These are phyloP conservation scores for Russula lepida DNA, from an alignment of 768 basidiomycete species.

Conservation along the genomic window DNA sequence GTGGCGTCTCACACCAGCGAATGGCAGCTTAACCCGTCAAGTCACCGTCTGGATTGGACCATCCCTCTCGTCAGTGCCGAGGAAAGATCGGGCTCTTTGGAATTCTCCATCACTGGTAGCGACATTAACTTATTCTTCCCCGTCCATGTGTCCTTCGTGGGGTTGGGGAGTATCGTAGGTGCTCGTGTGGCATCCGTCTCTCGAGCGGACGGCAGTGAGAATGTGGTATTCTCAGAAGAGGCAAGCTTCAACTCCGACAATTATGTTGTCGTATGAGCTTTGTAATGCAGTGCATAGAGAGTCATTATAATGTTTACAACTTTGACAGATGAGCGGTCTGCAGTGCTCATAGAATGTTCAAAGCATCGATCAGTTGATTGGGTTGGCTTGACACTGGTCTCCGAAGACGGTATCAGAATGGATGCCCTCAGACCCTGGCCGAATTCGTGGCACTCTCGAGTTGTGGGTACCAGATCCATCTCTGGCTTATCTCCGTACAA, in stretches of 20 bases:
- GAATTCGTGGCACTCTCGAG: neutral
- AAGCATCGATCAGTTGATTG: too few species aligned
- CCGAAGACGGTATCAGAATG: too few species aligned
- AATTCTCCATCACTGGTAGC: conserved; percentile 83
- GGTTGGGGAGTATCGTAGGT: conserved; percentile 73
- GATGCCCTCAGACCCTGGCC: neutral
- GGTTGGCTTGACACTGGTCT: too few species aligned
- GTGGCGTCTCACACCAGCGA: conserved; percentile 68
- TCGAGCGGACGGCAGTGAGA: conserved; percentile 41
- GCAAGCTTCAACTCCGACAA: conserved; percentile 41
- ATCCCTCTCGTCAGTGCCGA: conserved; percentile 56
- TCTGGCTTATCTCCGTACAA: conserved; percentile 14
- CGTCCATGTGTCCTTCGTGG: conserved; percentile 73
- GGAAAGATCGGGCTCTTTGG: conserved; percentile 75
- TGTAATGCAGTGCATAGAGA: neutral
- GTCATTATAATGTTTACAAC: neutral
- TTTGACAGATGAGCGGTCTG: neutral
- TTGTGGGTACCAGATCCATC: neutral
- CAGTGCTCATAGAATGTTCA: neutral
- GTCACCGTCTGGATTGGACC: conserved; percentile 80
- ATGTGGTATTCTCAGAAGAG: conserved; percentile 48
- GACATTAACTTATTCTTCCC: conserved; percentile 88
- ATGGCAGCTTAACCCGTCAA: conserved; percentile 75
- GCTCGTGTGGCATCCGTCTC: conserved; percentile 54
- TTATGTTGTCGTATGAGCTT: conserved; percentile 35